phyloP scores from a whole-genome alignment of 1,139 yeast genomes.

The Oligophagozyma castellii region DNA sequence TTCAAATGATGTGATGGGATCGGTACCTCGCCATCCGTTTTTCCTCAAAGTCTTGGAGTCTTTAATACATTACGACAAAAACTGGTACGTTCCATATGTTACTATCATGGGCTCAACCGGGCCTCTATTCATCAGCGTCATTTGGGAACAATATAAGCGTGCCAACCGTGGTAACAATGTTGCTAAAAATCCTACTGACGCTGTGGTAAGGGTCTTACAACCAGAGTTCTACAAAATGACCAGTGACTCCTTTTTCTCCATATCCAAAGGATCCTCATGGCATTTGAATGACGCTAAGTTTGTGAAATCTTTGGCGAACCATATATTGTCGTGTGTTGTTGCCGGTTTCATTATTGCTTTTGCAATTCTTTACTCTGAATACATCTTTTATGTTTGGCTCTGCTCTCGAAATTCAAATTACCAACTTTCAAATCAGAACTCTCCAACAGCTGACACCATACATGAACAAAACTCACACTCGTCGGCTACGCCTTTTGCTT shows the following conservation, averaged over 20 bases:
- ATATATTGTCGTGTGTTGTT: conserved; percentile 52
- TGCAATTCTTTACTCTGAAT: conserved; percentile 45
- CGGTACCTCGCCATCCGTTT: conserved; percentile 78
- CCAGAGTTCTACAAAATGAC: conserved; percentile 58
- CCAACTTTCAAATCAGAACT: too few relatives aligned
- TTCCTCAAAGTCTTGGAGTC: conserved; percentile 56
- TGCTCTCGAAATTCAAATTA: too few relatives aligned
- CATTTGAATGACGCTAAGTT: conserved; percentile 74
- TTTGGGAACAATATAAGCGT: conserved; percentile 79
- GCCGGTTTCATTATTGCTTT: conserved; percentile 53
- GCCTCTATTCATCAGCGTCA: conserved; percentile 71
- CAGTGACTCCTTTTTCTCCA: conserved; percentile 49
- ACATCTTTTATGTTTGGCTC: conserved; percentile 39
- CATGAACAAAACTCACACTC: too few relatives aligned
- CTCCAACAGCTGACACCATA: too few relatives aligned
- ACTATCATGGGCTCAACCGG: conserved; percentile 96
- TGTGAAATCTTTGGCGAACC: conserved; percentile 56
- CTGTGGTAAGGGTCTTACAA: conserved; percentile 48
- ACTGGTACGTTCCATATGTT: conserved; percentile 77
- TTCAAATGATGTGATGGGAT: conserved; percentile 87
- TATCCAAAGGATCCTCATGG: conserved; percentile 79
- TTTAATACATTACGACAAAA: conserved; percentile 47
- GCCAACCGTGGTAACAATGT: too few relatives aligned
- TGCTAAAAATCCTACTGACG: conserved; percentile 37
- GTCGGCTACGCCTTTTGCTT: too few relatives aligned